phyloP scores from a whole-genome alignment of 164 flowering plant genomes.

The Stephania yunnanensis region DNA sequence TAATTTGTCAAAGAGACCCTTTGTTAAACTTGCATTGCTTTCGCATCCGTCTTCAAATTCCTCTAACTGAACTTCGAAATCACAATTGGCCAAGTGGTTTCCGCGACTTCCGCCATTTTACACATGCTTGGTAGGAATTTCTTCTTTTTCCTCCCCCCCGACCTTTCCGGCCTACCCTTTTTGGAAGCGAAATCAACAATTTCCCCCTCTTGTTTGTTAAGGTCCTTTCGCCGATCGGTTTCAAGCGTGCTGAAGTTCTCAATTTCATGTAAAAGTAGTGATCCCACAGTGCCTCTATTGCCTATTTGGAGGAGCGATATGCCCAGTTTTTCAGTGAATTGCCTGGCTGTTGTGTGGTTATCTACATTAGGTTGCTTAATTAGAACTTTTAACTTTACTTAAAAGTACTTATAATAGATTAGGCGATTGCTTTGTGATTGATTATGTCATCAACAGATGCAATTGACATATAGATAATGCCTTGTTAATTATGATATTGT shows the following conservation, averaged over 20 bases:
- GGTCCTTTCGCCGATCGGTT: constrained; percentile 11
- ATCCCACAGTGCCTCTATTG: constrained; percentile 59
- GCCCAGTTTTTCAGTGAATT: constrained; percentile 25
- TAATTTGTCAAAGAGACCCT: constrained; percentile 58
- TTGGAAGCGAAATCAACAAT: constrained; percentile 17
- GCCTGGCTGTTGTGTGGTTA: constrained; percentile 2
- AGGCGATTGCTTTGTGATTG: too few relatives aligned
- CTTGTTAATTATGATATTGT: too few relatives aligned
- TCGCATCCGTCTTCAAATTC: constrained; percentile 44
- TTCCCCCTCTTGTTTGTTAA: constrained; percentile 19
- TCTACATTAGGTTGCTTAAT: too few relatives aligned
- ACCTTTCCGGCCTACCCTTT: constrained; percentile 17
- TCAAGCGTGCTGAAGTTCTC: constrained; percentile 45
- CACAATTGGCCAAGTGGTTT: constrained; percentile 24
- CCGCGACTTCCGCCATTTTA: constrained; percentile 50
- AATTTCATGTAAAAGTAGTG: constrained; percentile 60
- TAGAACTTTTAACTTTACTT: too few relatives aligned
- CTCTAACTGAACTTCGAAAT: constrained; percentile 35
- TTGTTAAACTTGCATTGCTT: constrained; percentile 33
- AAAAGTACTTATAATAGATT: too few relatives aligned
- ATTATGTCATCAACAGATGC: too few relatives aligned
- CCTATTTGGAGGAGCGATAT: constrained; percentile 46
- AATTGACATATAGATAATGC: too few relatives aligned
- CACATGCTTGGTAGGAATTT: constrained; percentile 58
- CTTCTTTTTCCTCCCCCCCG: constrained; percentile 39